Percentiles rank a stretch among this genome's conserved stretches.
Evolutionary conservation across 768 basidiomycete species (phyloP).

Genomic region (Pleurotus platypus): DNA sequence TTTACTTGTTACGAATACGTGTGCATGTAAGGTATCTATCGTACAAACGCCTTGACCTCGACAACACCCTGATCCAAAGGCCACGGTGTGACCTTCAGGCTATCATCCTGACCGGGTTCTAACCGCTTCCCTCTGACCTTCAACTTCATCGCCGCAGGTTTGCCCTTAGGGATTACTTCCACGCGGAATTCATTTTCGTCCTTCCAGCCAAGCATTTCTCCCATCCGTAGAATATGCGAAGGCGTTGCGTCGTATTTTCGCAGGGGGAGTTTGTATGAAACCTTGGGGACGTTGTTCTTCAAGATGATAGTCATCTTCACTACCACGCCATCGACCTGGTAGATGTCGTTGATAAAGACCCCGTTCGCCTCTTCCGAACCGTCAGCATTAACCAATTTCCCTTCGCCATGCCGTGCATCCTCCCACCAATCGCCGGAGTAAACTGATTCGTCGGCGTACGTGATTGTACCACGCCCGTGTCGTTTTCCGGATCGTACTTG

Average conservation of each 20-base stretch:
- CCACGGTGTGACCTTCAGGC: not conserved
- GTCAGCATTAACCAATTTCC: conserved; percentile 7
- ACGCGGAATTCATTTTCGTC: conserved; percentile 6
- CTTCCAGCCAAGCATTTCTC: conserved; percentile 7
- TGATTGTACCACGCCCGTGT: conserved; percentile 13
- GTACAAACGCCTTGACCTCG: conserved; percentile 2
- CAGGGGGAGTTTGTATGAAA: not conserved
- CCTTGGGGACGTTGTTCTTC: not conserved
- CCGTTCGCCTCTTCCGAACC: not conserved
- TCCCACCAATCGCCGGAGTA: conserved; percentile 14
- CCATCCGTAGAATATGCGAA: conserved; percentile 8
- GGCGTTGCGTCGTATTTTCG: conserved; percentile 6
- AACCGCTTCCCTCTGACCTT: conserved; percentile 4
- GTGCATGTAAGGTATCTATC: not conserved
- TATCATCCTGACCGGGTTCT: not conserved
- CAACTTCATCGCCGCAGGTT: not conserved
- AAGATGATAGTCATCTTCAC: not conserved
- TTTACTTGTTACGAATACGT: not conserved
- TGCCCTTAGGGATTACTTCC: conserved; percentile 1
- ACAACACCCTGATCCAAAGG: conserved; percentile 6
- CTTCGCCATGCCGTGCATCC: conserved; percentile 10
- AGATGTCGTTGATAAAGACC: conserved; percentile 10
- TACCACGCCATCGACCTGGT: conserved; percentile 1
- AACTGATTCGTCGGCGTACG: conserved; percentile 11
- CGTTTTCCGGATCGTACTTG: conserved; percentile 11